A percentile compares a stretch with the other conserved stretches of the same genome.
phyloP scores from a whole-genome alignment of 2,329 filamentous ascomycete species.

The Neonectria faginata region DNA sequence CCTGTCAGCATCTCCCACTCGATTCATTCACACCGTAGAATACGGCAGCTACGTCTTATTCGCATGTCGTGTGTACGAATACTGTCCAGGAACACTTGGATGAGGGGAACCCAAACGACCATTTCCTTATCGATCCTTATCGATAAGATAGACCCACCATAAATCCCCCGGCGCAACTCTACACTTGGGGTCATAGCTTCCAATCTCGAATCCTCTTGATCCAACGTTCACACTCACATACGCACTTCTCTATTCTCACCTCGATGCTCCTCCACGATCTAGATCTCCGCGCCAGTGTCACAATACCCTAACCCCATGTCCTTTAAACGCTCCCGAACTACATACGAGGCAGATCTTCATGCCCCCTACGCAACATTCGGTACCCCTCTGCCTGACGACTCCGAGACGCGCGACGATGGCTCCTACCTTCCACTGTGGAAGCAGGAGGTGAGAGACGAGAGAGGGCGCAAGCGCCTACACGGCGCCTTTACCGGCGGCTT shows the following conservation, averaged over 20 bases:
- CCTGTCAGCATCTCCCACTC: not conserved
- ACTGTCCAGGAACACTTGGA: not conserved
- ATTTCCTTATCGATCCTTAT: constrained; percentile 27
- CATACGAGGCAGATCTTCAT: constrained; percentile 81
- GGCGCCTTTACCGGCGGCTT: constrained; percentile 97
- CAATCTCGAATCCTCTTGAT: not conserved
- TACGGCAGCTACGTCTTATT: not conserved
- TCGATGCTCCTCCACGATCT: constrained; percentile 20
- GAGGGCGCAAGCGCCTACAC: constrained; percentile 89
- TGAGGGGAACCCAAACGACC: not conserved
- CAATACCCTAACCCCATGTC: constrained; percentile 66
- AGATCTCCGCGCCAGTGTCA: constrained; percentile 14
- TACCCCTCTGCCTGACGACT: constrained; percentile 85
- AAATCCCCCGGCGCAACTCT: constrained; percentile 9
- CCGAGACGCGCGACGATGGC: constrained; percentile 85
- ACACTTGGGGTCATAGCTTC: constrained; percentile 19
- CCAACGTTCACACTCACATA: not conserved
- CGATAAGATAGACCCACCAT: constrained; percentile 23
- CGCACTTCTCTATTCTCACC: constrained; percentile 1
- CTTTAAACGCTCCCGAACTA: constrained; percentile 80
- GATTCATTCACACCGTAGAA: not conserved
- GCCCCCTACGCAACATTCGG: constrained; percentile 85
- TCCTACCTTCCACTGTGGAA: constrained; percentile 97
- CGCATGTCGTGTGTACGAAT: not conserved
- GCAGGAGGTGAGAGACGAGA: constrained; percentile 95